Evolutionary conservation across 1,284 basidiomycete genomes (phyloP).

Genomic region (Naganishia sp.): DNA sequence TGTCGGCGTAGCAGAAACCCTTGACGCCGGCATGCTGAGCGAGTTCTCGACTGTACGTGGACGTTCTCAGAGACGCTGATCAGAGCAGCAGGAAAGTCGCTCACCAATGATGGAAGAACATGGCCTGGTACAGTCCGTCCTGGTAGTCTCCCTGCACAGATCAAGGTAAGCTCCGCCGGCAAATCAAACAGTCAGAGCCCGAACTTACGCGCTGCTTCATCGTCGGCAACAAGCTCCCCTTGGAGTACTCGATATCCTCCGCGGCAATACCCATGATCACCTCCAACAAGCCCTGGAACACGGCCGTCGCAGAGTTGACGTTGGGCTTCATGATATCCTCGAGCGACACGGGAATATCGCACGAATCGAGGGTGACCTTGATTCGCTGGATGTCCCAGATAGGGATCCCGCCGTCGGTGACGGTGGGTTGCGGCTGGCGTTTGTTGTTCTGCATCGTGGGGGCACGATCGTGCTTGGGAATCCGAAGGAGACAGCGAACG

Average conservation of each 20-base stretch:
- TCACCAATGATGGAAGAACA: slow-evolving; percentile 65
- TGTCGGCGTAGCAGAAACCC: slow-evolving; percentile 73
- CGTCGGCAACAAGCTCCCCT: slow-evolving; percentile 59
- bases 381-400: slow-evolving; percentile 28
- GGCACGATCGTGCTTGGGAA: not conserved
- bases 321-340: slow-evolving; percentile 68
- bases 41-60: slow-evolving; percentile 61
- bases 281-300: slow-evolving; percentile 67
- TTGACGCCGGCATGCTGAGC: slow-evolving; percentile 71
- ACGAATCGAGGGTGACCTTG: slow-evolving; percentile 25
- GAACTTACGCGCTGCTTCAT: slow-evolving; percentile 50
- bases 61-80: not conserved
- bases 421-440: slow-evolving; percentile 17
- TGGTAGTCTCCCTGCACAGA: slow-evolving; percentile 64
- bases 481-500: too few species aligned
- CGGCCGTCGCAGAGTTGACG: slow-evolving; percentile 56
- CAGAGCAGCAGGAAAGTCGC: not conserved
- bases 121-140: slow-evolving; percentile 61
- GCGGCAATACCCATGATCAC: slow-evolving; percentile 66
- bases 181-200: slow-evolving; percentile 17
- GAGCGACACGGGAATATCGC: slow-evolving; percentile 56
- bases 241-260: slow-evolving; percentile 62
- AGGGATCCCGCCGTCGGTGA: slow-evolving; percentile 22
- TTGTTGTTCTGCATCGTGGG: slow-evolving; percentile 24
- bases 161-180: not conserved